These are phyloP conservation scores for Striga hermonthica DNA, from an alignment of 305 asterid species.

Conservation along the genomic window DNA sequence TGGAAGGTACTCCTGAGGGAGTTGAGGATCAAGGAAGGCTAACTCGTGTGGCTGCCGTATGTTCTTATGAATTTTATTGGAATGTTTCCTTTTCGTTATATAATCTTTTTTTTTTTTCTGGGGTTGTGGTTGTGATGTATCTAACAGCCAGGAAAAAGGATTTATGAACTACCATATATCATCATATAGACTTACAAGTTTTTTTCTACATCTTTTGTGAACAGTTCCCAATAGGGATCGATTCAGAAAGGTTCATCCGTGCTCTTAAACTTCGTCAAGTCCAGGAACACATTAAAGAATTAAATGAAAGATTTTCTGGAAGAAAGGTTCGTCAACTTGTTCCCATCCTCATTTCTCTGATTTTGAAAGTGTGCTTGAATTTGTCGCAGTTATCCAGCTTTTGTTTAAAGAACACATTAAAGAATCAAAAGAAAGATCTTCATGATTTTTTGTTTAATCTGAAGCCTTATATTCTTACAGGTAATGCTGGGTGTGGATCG, in stretches of 20 bases:
- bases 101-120: conserved; percentile 20
- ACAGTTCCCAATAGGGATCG: conserved; percentile 93
- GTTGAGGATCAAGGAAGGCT: conserved; percentile 96
- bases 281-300: conserved; percentile 59
- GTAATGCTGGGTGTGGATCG: conserved; percentile 96
- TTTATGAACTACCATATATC: conserved; percentile 26
- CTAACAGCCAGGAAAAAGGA: too few relatives aligned
- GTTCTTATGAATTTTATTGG: conserved; percentile 28
- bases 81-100: conserved; percentile 23
- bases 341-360: too few relatives aligned
- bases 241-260: conserved; percentile 81
- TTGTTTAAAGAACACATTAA: too few relatives aligned
- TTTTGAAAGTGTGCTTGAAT: too few relatives aligned
- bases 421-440: too few relatives aligned
- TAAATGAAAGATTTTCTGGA: conserved; percentile 77
- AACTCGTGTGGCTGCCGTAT: conserved; percentile 96
- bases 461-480: conserved; percentile 36
- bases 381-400: too few relatives aligned
- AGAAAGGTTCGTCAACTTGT: conserved; percentile 54
- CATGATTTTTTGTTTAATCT: conserved; percentile 2
- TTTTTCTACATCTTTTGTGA: conserved; percentile 30
- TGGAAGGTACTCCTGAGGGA: conserved; percentile 97
- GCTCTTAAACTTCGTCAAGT: conserved; percentile 65
- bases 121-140: conserved; percentile 1
- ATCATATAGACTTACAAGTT: conserved; percentile 24